phyloP scores from a whole-genome alignment of 148 eudicot species.

The Pharnaceum exiguum region DNA sequence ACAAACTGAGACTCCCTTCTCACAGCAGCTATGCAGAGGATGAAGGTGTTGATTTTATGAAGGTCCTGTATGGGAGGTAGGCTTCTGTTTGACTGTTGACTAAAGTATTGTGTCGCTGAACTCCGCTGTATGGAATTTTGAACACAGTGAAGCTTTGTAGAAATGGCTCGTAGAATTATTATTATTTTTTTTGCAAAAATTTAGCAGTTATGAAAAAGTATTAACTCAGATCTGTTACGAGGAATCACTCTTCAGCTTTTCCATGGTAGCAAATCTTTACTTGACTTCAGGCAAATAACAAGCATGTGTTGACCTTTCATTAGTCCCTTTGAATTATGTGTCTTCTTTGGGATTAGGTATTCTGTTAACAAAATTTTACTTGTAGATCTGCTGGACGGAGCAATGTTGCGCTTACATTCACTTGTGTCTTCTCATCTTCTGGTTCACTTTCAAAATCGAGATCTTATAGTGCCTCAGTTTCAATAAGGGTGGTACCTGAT shows the following conservation, averaged over 20 bases:
- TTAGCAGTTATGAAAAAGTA: no score
- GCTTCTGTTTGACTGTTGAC: not conserved
- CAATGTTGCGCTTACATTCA: slow-evolving; percentile 57
- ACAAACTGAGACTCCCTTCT: slow-evolving; percentile 5
- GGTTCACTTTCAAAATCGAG: slow-evolving; percentile 45
- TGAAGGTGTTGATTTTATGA: slow-evolving; percentile 37
- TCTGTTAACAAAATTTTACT: not conserved
- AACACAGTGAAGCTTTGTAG: not conserved
- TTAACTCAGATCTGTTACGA: no score
- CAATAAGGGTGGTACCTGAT: slow-evolving; percentile 64
- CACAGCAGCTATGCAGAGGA: slow-evolving; percentile 24
- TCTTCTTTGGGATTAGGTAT: no score
- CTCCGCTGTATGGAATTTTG: not conserved
- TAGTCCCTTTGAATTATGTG: no score
- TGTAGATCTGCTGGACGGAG: slow-evolving; percentile 66
- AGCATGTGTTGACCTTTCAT: no score
- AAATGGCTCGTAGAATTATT: no score
- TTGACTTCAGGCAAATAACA: no score
- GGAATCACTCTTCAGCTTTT: no score
- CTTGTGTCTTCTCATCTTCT: slow-evolving; percentile 53
- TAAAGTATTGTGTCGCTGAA: no score
- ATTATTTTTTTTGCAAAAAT: no score
- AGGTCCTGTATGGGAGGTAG: slow-evolving; percentile 57
- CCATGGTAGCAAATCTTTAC: no score
- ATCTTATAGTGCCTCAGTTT: slow-evolving; percentile 51